Percentiles rank a stretch among this genome's conserved stretches.
These are phyloP conservation scores for Mycena chlorophos DNA, from an alignment of 768 basidiomycete genomes.

Conservation along the genomic window DNA sequence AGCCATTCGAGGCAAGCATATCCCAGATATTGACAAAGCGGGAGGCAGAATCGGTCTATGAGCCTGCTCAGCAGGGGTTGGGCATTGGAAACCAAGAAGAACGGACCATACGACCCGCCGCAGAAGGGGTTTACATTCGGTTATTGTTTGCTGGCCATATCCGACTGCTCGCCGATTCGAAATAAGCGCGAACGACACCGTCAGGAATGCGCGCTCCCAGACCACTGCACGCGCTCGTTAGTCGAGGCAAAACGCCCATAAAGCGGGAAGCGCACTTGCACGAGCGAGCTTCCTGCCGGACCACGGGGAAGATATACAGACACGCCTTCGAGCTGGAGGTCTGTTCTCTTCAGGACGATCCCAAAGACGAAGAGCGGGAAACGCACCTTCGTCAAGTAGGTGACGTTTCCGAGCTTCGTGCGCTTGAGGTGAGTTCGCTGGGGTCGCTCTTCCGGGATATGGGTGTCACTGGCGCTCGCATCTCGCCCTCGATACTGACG, in stretches of 20 bases:
- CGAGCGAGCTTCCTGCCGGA: constrained; percentile 80
- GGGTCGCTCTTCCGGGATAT: too few species aligned
- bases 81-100: not conserved
- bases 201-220: constrained; percentile 69
- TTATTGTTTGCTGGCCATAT: constrained; percentile 95
- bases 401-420: too few species aligned
- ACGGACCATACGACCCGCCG: constrained; percentile 62
- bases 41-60: constrained; percentile 76
- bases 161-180: constrained; percentile 63
- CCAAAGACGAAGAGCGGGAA: too few species aligned
- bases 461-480: too few species aligned
- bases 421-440: too few species aligned
- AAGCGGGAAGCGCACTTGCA: constrained; percentile 74
- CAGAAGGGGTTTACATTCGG: constrained; percentile 88
- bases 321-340: constrained; percentile 78
- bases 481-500: too few species aligned
- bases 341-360: too few species aligned
- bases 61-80: not conserved
- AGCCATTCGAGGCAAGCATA: constrained; percentile 66
- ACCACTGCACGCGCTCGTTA: constrained; percentile 30
- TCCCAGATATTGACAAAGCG: constrained; percentile 73
- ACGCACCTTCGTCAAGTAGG: too few species aligned
- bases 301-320: constrained; percentile 58
- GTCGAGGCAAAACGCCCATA: constrained; percentile 26
- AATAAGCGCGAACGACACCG: constrained; percentile 38